phyloP scores from a whole-genome alignment of 192 early-diverging fungal species.

The Ambispora gerdemannii region DNA sequence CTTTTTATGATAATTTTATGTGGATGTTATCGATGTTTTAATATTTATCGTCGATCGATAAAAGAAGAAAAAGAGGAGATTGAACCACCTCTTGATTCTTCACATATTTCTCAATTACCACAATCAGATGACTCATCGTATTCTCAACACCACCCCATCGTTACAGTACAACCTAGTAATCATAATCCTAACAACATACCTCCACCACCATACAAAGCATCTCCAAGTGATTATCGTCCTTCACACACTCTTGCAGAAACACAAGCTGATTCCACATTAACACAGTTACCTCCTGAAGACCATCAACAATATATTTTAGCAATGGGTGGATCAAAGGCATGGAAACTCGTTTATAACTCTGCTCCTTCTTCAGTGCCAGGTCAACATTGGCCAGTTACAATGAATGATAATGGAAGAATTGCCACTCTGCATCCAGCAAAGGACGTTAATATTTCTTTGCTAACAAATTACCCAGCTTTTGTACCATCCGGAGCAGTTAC shows the following conservation, averaged over 20 bases:
- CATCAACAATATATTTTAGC: neutral
- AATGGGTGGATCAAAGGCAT: slow-evolving; percentile 12
- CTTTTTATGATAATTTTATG: neutral
- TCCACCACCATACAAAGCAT: neutral
- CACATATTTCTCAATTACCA: neutral
- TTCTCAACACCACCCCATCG: neutral
- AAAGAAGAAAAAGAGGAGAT: neutral
- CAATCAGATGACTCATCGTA: neutral
- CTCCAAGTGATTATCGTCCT: neutral
- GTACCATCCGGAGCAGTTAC: neutral
- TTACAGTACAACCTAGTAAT: neutral
- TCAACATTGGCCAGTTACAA: neutral
- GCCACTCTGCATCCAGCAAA: slow-evolving; percentile 8
- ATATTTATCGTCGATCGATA: neutral
- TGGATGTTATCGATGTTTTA: neutral
- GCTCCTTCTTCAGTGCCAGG: neutral
- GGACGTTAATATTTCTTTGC: slow-evolving; percentile 2
- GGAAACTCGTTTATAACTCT: neutral
- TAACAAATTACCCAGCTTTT: slow-evolving; percentile 22
- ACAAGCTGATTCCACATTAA: neutral
- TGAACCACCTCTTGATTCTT: neutral
- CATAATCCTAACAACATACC: neutral
- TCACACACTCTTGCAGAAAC: neutral
- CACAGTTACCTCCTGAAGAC: slow-evolving; percentile 4
- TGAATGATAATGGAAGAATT: neutral